Conservation (phyloP, 768 basidiomycete genomes). For the Clathrus columnatus region DNA sequence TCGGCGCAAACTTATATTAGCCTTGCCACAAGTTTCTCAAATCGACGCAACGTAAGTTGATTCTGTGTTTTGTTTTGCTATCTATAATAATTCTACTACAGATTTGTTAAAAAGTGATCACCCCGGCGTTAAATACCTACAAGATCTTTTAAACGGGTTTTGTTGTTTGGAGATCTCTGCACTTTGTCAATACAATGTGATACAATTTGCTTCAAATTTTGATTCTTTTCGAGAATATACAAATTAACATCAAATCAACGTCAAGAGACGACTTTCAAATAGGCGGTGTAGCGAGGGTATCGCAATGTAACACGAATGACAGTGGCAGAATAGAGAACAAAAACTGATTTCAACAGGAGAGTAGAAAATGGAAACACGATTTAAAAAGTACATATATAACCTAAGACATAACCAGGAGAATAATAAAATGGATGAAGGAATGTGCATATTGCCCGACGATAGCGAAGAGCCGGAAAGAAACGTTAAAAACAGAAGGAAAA, state of each 20-base stretch:
- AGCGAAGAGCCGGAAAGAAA: background rate
- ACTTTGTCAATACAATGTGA: too few relatives aligned
- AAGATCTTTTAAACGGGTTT: background rate
- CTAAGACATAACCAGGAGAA: background rate
- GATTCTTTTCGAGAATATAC: too few relatives aligned
- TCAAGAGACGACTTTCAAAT: too few relatives aligned
- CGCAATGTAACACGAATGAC: background rate
- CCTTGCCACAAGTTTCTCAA: conserved; percentile 82
- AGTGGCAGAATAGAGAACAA: background rate
- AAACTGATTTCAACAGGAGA: background rate
- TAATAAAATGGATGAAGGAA: background rate
- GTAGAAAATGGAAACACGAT: background rate
- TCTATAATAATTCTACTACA: background rate
- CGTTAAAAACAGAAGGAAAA: background rate
- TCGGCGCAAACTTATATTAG: conserved; percentile 81
- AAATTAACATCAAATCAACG: too few relatives aligned
- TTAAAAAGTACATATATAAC: conserved; percentile 1
- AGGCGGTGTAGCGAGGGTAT: too few relatives aligned
- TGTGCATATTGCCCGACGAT: background rate
- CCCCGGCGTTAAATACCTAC: background rate
- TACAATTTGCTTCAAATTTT: too few relatives aligned
- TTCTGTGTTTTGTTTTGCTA: background rate
- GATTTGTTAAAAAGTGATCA: conserved; percentile 1
- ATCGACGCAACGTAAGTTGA: conserved; percentile 90
- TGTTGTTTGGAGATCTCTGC: background rate